A percentile compares a stretch with the other conserved stretches of the same genome.
Conservation (phyloP, 2,329 filamentous ascomycete genomes). For the Claviceps africana region DNA sequence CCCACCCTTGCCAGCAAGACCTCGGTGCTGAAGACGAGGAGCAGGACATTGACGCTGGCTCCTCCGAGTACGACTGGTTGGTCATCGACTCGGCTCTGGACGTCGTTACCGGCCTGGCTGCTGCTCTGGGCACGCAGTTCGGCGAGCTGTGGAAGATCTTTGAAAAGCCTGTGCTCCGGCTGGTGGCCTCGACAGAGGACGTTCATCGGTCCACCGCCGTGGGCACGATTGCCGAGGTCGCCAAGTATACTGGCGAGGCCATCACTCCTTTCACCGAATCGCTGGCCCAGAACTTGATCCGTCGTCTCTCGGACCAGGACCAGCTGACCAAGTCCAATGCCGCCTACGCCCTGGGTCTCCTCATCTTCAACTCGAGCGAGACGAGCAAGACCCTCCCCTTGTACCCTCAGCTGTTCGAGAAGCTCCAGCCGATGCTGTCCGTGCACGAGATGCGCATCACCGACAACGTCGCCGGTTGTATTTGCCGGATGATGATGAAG, state of each 20-base stretch:
- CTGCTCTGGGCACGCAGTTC: slow-evolving; percentile 69
- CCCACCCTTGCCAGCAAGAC: slow-evolving; percentile 87
- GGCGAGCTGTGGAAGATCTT: slow-evolving; percentile 90
- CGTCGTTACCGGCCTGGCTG: slow-evolving; percentile 71
- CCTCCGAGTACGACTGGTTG: slow-evolving; percentile 95
- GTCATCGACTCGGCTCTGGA: slow-evolving; percentile 90
- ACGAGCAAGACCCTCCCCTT: slow-evolving; percentile 54
- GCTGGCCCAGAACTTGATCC: slow-evolving; percentile 67
- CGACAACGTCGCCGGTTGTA: slow-evolving; percentile 86
- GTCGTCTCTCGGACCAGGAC: slow-evolving; percentile 81
- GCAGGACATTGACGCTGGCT: slow-evolving; percentile 56
- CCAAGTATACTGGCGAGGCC: slow-evolving; percentile 67
- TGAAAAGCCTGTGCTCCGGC: slow-evolving; percentile 80
- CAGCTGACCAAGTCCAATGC: slow-evolving; percentile 89
- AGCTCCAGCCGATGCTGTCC: slow-evolving; percentile 73
- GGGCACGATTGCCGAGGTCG: slow-evolving; percentile 82
- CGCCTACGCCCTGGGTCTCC: slow-evolving; percentile 75
- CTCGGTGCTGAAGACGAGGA: slow-evolving; percentile 70
- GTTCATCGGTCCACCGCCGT: slow-evolving; percentile 83
- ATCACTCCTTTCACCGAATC: slow-evolving; percentile 67
- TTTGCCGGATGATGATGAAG: slow-evolving; percentile 82
- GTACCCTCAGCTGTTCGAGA: slow-evolving; percentile 65
- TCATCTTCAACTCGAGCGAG: slow-evolving; percentile 70
- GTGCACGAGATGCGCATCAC: slow-evolving; percentile 67
- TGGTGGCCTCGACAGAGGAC: slow-evolving; percentile 70